Base-by-base conservation (phyloP, 176 grass and related monocot species). In the Aechmea fasciata region DNA sequence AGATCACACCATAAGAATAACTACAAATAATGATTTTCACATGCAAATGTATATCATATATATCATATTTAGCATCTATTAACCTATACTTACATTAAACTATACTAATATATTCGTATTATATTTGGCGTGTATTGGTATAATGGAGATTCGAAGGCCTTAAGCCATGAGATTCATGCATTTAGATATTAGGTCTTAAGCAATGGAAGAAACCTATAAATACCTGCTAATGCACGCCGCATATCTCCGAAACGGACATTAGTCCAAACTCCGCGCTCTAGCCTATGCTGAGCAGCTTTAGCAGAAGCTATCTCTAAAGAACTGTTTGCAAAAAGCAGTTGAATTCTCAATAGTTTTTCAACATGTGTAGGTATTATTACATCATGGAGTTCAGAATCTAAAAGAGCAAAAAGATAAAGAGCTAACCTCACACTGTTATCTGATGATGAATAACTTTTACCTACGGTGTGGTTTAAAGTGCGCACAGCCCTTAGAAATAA, bases 191-290 rank as follows among this genome's bases (percentile, higher is more conserved):
- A 47, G 20, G 29, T 14, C n/a, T 2, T 0, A 10, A 25, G 3
- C 5, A 74, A 69, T 14, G 11, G 33, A 71, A 63, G 0, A 11
- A 51, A 66, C n/a, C 57, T 70, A 2, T 1, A 3, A 3, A 2
- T 80, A 96, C 88, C 91, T 86, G 92, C 82, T 79, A 91, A 87
- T 68, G 93, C 84, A 77, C 84, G 86, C 6, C 74, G 84, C 93
- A 97, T 92, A 75, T 97, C 93, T 81, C 93, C 93, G 67, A 89
- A 97, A 17, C 84, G 76, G 11, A 77, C 89, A 50, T 74, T 92
- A 51, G 93, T 92, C 89, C 86, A 90, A 82, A 97, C 81, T 20
- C 86, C 89, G 57, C 84, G 83, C 74, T 90, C 86, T 63, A 97
- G 59, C 73, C 93, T 87, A 76, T 97, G 84, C 25, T 90, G 71